phyloP scores from a whole-genome alignment of 371 early-diverging fungal species.

The Mortierella sp. region DNA sequence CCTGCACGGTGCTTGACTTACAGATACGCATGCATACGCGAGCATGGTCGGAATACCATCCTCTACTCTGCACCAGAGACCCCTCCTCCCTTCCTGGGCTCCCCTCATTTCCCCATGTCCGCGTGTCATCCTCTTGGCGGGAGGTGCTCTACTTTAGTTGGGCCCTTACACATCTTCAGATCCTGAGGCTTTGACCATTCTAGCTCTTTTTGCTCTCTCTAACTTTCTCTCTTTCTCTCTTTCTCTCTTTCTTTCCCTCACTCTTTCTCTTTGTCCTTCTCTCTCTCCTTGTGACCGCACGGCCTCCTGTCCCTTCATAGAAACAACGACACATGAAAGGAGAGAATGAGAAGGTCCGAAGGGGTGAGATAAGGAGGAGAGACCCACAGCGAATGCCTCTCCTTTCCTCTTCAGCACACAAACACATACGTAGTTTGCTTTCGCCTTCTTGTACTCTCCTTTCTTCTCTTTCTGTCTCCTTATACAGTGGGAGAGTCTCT shows the following conservation, averaged over 20 bases:
- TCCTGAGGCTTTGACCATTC: neutral
- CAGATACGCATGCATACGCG: no score
- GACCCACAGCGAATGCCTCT: no score
- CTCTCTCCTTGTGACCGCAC: neutral
- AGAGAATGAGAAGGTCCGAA: no score
- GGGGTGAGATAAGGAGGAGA: no score
- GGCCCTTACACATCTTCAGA: no score
- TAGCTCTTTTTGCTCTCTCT: neutral
- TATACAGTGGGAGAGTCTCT: no score
- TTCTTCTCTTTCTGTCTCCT: constrained; percentile 12
- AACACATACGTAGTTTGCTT: neutral
- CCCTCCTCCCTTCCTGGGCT: neutral
- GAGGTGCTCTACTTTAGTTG: no score
- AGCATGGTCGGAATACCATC: constrained; percentile 4
- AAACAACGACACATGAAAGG: no score
- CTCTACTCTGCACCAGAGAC: constrained; percentile 27
- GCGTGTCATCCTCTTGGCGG: neutral
- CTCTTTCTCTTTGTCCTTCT: neutral
- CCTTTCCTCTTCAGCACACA: constrained; percentile 1
- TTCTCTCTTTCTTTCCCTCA: neutral
- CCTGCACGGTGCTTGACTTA: no score
- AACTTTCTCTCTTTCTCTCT: neutral
- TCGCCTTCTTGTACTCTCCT: constrained; percentile 8
- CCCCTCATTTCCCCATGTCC: neutral
- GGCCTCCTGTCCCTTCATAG: neutral